Evolutionary conservation across 2,329 filamentous ascomycete genomes (phyloP), one percentile per base, ranked within the genome.

Genomic region (Hypoxylon sp.): DNA sequence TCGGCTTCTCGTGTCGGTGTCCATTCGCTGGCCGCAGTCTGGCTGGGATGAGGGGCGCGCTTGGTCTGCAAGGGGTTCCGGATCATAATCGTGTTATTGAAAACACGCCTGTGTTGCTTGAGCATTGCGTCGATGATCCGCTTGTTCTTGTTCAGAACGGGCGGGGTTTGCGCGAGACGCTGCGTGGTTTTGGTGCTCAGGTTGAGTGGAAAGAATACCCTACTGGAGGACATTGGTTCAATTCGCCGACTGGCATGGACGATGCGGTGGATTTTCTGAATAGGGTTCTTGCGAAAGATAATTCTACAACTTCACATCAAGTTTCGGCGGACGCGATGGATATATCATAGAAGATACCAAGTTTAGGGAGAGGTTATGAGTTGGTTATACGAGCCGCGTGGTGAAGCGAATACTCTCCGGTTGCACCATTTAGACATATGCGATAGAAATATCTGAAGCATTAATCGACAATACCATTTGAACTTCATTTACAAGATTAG

Each of bases 71-170:
- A 1, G 57, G 51, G 12, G 65, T 48, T 1, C 61, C 68, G 1
- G 19, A 46, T 2, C 46, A 50, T 7, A 51, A 69, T 34, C 53
- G 60, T 3, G 67, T 73, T 1, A 3, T 78, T 8, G 55, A 62
- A 13, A 67, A 70, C 5, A 79, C 76, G 29, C 76, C 75, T 0
- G 57, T 78, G 11, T 59, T 80, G 37, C 63, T 80, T 2, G 70
- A 78, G 57, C 77, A 80, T 56, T 78, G 74, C 41, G 55, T 57
- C 3, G 71, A 80, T 32, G 77, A 79, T 44, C 68, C 69, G 1
- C 50, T 74, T 5, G 75, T 79, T 0, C 51, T 66, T 40, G 55
- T 78, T 1, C 55, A 64, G 11, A 64, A 69, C 4, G 77, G 76
- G 0, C 59, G 69, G 7, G 42, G 53, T 0, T 34, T 78, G 46